A percentile compares a stretch with the other conserved stretches of the same genome.
phyloP scores from a whole-genome alignment of 306 rosid genomes.

The Casuarina cunninghamiana region DNA sequence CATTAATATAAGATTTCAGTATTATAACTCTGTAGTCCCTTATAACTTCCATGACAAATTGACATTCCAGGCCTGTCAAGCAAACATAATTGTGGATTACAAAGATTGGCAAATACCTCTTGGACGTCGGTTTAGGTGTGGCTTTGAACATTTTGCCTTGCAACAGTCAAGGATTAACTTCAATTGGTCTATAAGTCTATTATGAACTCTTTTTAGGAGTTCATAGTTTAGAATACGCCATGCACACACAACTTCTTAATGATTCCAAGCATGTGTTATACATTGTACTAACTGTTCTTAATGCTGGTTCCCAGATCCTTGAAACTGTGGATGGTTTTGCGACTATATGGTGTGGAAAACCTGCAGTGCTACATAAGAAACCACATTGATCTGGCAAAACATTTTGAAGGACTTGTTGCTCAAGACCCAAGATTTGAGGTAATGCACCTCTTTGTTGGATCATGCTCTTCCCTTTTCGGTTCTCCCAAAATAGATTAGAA shows the following conservation, averaged over 20 bases:
- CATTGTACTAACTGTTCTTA: constrained; percentile 9
- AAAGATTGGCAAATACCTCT: constrained; percentile 98
- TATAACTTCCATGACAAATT: not conserved
- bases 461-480: not conserved
- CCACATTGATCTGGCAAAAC: constrained; percentile 72
- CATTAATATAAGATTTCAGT: not conserved
- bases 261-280: constrained; percentile 11
- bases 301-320: constrained; percentile 56
- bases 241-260: not conserved
- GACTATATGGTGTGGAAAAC: constrained; percentile 86
- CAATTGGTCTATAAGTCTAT: not conserved
- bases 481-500: too few relatives aligned
- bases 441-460: constrained; percentile 1
- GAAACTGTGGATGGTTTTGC: constrained; percentile 90
- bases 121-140: constrained; percentile 94
- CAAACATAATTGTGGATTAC: constrained; percentile 76
- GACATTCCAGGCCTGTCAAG: constrained; percentile 72
- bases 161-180: not conserved
- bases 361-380: constrained; percentile 64
- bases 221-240: not conserved
- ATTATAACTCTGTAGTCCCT: not conserved
- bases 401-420: constrained; percentile 63
- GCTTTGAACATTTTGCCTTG: constrained; percentile 24
- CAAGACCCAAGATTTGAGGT: constrained; percentile 89
- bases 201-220: constrained; percentile 5